These are phyloP conservation scores for Pseudopithomyces chartarum DNA, from an alignment of 2,329 filamentous ascomycete genomes.

Conservation along the genomic window DNA sequence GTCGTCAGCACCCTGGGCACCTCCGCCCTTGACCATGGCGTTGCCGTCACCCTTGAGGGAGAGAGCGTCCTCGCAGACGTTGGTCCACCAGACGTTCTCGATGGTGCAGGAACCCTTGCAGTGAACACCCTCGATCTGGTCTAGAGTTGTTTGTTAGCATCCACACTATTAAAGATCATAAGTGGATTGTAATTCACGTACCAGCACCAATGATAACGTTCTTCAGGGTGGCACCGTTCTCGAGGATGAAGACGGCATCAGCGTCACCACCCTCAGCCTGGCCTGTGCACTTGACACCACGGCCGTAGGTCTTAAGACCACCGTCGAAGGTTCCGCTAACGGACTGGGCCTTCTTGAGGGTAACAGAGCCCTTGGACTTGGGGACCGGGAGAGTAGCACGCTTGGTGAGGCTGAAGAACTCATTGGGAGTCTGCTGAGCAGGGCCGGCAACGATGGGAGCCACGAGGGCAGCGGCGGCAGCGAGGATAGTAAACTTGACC, in stretches of 20 bases:
- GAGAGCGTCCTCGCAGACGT: constrained; percentile 46
- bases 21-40: constrained; percentile 48
- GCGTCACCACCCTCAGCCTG: constrained; percentile 52
- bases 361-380: constrained; percentile 20
- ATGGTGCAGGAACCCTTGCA: constrained; percentile 57
- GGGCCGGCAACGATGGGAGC: constrained; percentile 20
- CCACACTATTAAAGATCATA: background rate
- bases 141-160: constrained; percentile 12
- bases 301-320: constrained; percentile 42
- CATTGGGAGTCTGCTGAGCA: constrained; percentile 10
- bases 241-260: constrained; percentile 60
- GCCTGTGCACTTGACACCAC: constrained; percentile 45
- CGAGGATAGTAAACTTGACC: constrained; percentile 17
- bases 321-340: constrained; percentile 38
- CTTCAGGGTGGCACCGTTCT: constrained; percentile 56
- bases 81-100: constrained; percentile 50
- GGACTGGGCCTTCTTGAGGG: constrained; percentile 18
- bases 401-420: constrained; percentile 17
- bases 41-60: constrained; percentile 44
- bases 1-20: constrained; percentile 46
- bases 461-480: constrained; percentile 13
- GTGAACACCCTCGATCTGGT: constrained; percentile 58
- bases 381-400: constrained; percentile 19
- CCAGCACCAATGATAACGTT: constrained; percentile 60
- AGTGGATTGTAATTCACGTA: background rate